phyloP scores from a whole-genome alignment of 306 rosid genomes.

The Gillenia trifoliata region DNA sequence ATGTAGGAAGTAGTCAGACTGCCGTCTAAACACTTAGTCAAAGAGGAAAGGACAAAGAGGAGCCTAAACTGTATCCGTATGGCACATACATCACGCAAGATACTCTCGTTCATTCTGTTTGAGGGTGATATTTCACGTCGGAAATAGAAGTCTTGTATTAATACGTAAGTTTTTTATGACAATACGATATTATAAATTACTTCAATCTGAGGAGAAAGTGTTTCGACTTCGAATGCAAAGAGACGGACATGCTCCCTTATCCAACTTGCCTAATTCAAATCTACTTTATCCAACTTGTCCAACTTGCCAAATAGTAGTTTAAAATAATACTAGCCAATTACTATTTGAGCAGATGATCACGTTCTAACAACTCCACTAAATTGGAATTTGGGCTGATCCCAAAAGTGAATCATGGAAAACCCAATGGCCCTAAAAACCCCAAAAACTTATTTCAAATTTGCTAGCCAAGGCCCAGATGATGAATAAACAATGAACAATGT shows the following conservation, averaged over 20 bases:
- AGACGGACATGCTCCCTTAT: too few relatives aligned
- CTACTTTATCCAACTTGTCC: too few relatives aligned
- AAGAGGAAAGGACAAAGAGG: not conserved
- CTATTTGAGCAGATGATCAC: too few relatives aligned
- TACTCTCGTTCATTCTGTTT: not conserved
- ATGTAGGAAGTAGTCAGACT: not conserved
- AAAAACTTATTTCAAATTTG: not conserved
- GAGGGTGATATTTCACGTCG: too few relatives aligned
- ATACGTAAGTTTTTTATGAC: too few relatives aligned
- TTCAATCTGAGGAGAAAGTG: too few relatives aligned
- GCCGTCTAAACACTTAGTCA: not conserved
- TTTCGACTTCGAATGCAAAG: too few relatives aligned
- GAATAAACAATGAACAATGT: not conserved
- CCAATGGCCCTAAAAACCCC: not conserved
- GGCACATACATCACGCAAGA: not conserved
- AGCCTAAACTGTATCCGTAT: not conserved
- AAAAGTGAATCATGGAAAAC: not conserved
- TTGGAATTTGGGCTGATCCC: not conserved
- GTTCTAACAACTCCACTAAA: not conserved
- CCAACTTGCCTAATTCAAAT: too few relatives aligned
- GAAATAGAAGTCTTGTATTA: too few relatives aligned
- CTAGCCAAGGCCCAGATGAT: not conserved
- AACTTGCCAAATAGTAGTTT: too few relatives aligned
- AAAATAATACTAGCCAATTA: too few relatives aligned
- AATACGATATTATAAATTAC: too few relatives aligned